Percentiles rank a stretch among this genome's conserved stretches.
Evolutionary conservation across 345 rosid genomes (phyloP).

Genomic region (Rhizophora mangle): DNA sequence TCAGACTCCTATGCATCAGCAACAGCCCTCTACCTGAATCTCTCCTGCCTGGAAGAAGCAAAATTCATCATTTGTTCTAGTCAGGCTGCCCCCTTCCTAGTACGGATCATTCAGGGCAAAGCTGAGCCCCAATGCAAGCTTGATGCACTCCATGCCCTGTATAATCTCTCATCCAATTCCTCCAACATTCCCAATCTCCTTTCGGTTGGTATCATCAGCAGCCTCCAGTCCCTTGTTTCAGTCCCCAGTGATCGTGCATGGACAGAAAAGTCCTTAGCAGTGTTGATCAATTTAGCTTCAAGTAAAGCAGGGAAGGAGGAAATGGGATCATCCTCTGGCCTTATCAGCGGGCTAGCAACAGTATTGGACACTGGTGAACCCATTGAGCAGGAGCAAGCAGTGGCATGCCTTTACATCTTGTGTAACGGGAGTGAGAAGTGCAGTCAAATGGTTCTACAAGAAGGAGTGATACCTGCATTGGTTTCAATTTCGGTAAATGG

Average conservation of each 20-base stretch:
- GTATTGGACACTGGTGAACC: slow-evolving; percentile 66
- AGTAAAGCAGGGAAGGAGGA: slow-evolving; percentile 62
- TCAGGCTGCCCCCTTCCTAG: slow-evolving; percentile 72
- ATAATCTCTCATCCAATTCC: slow-evolving; percentile 65
- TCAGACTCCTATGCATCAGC: slow-evolving; percentile 56
- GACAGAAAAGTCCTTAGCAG: slow-evolving; percentile 78
- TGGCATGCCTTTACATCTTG: slow-evolving; percentile 60
- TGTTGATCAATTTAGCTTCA: slow-evolving; percentile 66
- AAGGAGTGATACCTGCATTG: slow-evolving; percentile 91
- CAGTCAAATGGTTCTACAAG: slow-evolving; percentile 79
- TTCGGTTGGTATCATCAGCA: slow-evolving; percentile 55
- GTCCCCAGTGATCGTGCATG: slow-evolving; percentile 52
- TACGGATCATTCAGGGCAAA: slow-evolving; percentile 53
- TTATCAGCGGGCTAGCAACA: slow-evolving; percentile 62
- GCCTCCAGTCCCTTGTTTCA: slow-evolving; percentile 62
- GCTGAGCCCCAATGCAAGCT: slow-evolving; percentile 70
- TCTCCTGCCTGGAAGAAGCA: slow-evolving; percentile 75
- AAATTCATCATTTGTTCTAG: slow-evolving; percentile 77
- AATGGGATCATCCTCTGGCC: slow-evolving; percentile 55
- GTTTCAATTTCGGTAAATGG: slow-evolving; percentile 92
- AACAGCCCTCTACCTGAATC: slow-evolving; percentile 86
- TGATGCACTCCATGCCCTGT: slow-evolving; percentile 90
- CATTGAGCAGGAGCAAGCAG: slow-evolving; percentile 83
- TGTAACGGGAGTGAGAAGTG: slow-evolving; percentile 76
- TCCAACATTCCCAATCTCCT: slow-evolving; percentile 62